Evolutionary conservation across 179 eudicot species (phyloP).

Genomic region (Dionaea muscipula): DNA sequence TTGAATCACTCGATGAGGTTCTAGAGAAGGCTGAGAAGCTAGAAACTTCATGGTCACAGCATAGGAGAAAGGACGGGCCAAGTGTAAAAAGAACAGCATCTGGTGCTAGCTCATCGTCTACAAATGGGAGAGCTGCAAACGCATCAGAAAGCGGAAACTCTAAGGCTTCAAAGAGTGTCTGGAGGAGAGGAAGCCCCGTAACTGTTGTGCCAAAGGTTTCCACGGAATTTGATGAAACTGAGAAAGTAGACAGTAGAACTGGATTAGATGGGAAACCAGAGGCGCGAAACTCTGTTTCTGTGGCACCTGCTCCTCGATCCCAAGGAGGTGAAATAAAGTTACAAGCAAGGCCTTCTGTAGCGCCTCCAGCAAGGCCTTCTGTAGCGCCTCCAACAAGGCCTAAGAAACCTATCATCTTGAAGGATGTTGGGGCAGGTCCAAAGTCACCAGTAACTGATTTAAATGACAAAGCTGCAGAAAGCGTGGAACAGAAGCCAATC

Average conservation of each 20-base stretch:
- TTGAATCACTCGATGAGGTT: constrained; percentile 76
- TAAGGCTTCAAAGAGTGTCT: constrained; percentile 54
- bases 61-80: constrained; percentile 25
- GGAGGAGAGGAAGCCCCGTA: constrained; percentile 79
- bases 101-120: constrained; percentile 20
- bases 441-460: constrained; percentile 24
- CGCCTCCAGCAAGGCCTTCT: constrained; percentile 46
- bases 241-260: constrained; percentile 18
- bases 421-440: constrained; percentile 48
- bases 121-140: constrained; percentile 37
- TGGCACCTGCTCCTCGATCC: constrained; percentile 37
- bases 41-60: constrained; percentile 29
- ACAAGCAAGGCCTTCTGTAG: constrained; percentile 60
- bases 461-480: constrained; percentile 25
- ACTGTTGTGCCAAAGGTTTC: constrained; percentile 42
- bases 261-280: constrained; percentile 24
- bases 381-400: constrained; percentile 44
- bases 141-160: constrained; percentile 28
- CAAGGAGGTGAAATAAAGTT: constrained; percentile 45
- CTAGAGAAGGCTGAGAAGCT: constrained; percentile 79
- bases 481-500: constrained; percentile 59
- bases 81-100: constrained; percentile 34
- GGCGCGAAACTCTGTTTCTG: constrained; percentile 23
- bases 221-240: constrained; percentile 30
- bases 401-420: constrained; percentile 45